These are phyloP conservation scores for Platismatia glauca DNA, from an alignment of 495 filamentous ascomycete species.

Conservation along the genomic window DNA sequence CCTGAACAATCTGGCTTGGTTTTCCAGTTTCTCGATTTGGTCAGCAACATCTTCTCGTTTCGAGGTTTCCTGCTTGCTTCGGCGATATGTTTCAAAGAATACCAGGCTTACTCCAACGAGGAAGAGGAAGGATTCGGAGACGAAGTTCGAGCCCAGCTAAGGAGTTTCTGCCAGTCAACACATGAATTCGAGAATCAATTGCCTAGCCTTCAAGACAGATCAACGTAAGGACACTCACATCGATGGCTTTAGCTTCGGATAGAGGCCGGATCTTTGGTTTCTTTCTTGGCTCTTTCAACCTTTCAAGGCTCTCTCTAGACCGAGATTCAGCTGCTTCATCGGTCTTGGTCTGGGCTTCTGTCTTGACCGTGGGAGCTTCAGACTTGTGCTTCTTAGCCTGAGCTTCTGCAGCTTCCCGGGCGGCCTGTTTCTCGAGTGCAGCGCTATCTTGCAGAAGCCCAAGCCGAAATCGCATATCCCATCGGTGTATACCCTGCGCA, in stretches of 20 bases:
- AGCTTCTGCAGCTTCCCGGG: conserved; percentile 26
- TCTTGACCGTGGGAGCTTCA: conserved; percentile 70
- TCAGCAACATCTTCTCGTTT: conserved; percentile 66
- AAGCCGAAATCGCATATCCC: conserved; percentile 88
- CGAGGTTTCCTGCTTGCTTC: conserved; percentile 66
- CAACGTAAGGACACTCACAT: conserved; percentile 53
- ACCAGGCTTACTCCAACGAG: conserved; percentile 69
- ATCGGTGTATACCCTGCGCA: conserved; percentile 79
- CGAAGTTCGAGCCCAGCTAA: conserved; percentile 55
- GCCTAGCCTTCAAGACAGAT: neutral
- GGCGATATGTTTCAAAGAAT: conserved; percentile 69
- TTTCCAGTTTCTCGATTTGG: conserved; percentile 56
- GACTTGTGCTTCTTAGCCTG: conserved; percentile 50
- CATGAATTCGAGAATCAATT: neutral
- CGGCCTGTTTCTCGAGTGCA: conserved; percentile 40
- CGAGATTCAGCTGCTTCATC: conserved; percentile 43
- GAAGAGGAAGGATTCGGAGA: conserved; percentile 85
- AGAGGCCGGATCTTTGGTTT: conserved; percentile 61
- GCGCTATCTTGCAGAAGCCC: conserved; percentile 74
- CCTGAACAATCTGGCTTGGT: conserved; percentile 48
- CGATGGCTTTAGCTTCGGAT: conserved; percentile 87
- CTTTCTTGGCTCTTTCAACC: neutral
- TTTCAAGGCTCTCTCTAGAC: conserved; percentile 26
- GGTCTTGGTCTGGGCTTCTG: conserved; percentile 56
- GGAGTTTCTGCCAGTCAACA: neutral